Conservation (phyloP, 495 filamentous ascomycete species). For the Aspergillus baeticus region DNA sequence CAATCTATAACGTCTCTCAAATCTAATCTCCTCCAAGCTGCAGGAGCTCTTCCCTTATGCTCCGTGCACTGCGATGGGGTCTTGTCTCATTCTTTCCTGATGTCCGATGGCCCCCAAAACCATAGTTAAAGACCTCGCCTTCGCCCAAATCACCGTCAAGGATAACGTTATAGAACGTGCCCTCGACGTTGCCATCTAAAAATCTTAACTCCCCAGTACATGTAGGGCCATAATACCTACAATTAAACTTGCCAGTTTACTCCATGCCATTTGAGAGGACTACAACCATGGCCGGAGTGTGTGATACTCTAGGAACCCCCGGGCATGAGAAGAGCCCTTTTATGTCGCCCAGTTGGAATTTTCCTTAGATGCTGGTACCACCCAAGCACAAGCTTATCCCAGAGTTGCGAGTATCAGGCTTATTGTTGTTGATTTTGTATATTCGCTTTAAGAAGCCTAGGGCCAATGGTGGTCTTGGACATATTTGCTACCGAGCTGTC, state of each 20-base stretch:
- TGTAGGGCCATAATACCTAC: neutral
- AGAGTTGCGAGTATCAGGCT: slow-evolving; percentile 5
- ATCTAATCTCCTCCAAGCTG: neutral
- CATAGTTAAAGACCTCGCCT: slow-evolving; percentile 4
- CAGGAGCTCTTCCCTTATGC: neutral
- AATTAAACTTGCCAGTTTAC: neutral
- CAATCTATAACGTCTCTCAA: neutral
- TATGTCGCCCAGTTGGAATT: slow-evolving; percentile 11
- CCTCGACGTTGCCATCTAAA: slow-evolving; percentile 9
- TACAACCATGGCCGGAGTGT: neutral
- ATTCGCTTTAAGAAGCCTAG: slow-evolving; percentile 5
- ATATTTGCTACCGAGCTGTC: neutral
- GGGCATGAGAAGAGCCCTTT: slow-evolving; percentile 10
- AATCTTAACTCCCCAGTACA: slow-evolving; percentile 12
- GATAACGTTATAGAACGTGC: slow-evolving; percentile 6
- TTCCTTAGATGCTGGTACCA: slow-evolving; percentile 5
- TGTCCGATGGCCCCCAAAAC: slow-evolving; percentile 7
- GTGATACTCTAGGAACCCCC: slow-evolving; percentile 2
- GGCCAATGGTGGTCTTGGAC: neutral
- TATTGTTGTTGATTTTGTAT: slow-evolving; percentile 10
- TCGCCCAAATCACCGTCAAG: neutral
- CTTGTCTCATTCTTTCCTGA: slow-evolving; percentile 4
- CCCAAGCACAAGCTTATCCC: slow-evolving; percentile 11
- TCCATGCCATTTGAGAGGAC: slow-evolving; percentile 8
- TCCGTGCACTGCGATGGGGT: neutral